Base-by-base conservation (phyloP, 345 rosid genomes). In the Moricandia arvensis region DNA sequence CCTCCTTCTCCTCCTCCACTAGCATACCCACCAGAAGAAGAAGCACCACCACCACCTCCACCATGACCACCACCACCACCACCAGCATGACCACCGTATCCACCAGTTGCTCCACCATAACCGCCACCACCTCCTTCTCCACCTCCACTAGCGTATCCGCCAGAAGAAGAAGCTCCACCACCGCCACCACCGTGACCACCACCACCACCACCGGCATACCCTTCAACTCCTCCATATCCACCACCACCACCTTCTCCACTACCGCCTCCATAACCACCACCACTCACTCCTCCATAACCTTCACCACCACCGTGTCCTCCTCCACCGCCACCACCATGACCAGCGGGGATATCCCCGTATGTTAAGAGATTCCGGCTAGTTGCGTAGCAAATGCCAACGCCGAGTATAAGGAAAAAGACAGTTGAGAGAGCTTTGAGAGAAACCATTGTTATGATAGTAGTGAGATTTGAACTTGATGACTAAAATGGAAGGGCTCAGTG, bases 41-140 rank as follows among this genome's bases (percentile, higher is more conserved):
- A 71, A 31, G 83, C 85, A 2, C 65, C 80, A 9, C 86, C 86
- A 47, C 79, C 74, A 1, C 80, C 82, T 60, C 84, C 88, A 38
- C 82, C 86, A 7, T 79, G 78, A 12, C 76, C 81, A 7, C 75
- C 84, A 12, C 76, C 81, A 7, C 75, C 84, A 12, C 85, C 81
- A 11, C 70, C 78, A 30, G 65, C 78, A 67, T 78, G 67, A 34
- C 74, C 81, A 51, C 69, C 78, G 12, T 68, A 72, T 3, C 84
- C 89, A 78, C 74, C 83, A 18, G 82, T 84, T 0, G 75, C 79
- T 17, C 86, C 86, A 68, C 79, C 78, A 0, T 83, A 81, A 58
- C 78, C 86, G 0, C 82, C 76, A 59, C 79, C 80, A 21, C 71
- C 86, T 63, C 78, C 80, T 71, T 77, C 80, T 45, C 80, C 75